Percentiles rank a stretch among this genome's conserved stretches.
Evolutionary conservation across 139 green algal species (phyloP).

Genomic region (Edaphochlamys debaryana): DNA sequence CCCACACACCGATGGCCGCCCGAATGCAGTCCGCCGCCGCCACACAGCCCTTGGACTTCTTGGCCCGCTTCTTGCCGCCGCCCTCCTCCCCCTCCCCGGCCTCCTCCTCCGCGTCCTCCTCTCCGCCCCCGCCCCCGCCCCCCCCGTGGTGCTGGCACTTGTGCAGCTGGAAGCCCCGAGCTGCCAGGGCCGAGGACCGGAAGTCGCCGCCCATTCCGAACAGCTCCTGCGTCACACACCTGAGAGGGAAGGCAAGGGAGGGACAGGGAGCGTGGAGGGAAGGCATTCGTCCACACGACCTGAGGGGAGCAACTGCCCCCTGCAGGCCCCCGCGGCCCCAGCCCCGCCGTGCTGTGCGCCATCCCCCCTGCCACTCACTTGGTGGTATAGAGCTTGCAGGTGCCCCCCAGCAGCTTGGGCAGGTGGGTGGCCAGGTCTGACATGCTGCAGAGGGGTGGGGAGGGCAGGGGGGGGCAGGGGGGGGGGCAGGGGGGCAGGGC

Average conservation of each 20-base stretch:
- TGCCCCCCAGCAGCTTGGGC: slow-evolving; percentile 65
- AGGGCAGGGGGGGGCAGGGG: neutral
- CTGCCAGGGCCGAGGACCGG: neutral
- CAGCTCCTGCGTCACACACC: slow-evolving; percentile 75
- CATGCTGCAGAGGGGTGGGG: slow-evolving; percentile 41
- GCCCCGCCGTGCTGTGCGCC: too few relatives aligned
- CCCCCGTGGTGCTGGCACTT: slow-evolving; percentile 66
- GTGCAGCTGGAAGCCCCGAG: slow-evolving; percentile 59
- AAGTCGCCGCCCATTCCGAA: slow-evolving; percentile 62
- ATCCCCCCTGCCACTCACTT: too few relatives aligned
- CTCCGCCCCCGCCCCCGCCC: neutral
- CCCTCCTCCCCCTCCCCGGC: neutral
- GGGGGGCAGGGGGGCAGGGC: neutral
- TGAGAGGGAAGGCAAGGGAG: neutral
- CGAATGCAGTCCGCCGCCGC: slow-evolving; percentile 68
- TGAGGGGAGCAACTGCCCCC: too few relatives aligned
- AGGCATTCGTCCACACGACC: too few relatives aligned
- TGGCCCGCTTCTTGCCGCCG: neutral
- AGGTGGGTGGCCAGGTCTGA: slow-evolving; percentile 52
- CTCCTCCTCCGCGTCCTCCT: neutral
- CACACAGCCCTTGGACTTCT: neutral
- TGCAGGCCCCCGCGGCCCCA: too few relatives aligned
- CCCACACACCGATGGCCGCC: slow-evolving; percentile 43
- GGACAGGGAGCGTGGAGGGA: neutral
- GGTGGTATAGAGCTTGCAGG: slow-evolving; percentile 71